These are phyloP conservation scores for Puccinia coronata DNA, from an alignment of 1,284 basidiomycete genomes.

Conservation along the genomic window DNA sequence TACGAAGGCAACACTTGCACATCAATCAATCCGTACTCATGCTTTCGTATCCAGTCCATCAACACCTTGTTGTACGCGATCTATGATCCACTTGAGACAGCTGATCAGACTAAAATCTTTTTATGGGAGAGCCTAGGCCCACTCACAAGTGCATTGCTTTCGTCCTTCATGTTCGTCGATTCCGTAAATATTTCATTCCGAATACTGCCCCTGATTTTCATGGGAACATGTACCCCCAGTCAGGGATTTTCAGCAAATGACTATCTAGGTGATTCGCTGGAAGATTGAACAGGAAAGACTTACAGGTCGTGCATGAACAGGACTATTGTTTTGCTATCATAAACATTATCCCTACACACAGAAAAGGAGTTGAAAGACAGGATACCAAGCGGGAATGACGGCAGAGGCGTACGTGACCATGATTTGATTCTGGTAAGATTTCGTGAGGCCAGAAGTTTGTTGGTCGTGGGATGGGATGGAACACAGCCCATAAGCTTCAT, in stretches of 20 bases:
- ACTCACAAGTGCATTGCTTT: slow-evolving; percentile 76
- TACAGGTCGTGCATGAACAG: slow-evolving; percentile 90
- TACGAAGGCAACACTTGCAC: slow-evolving; percentile 73
- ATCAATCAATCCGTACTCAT: slow-evolving; percentile 76
- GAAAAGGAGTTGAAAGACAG: not conserved
- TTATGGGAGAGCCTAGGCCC: slow-evolving; percentile 3
- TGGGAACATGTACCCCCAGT: not conserved
- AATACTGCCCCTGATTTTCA: slow-evolving; percentile 72
- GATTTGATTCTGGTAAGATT: slow-evolving; percentile 74
- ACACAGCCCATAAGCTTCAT: slow-evolving; percentile 71
- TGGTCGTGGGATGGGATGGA: slow-evolving; percentile 73
- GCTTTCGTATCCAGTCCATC: slow-evolving; percentile 71
- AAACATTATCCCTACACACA: slow-evolving; percentile 66
- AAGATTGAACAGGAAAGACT: slow-evolving; percentile 55
- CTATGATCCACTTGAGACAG: slow-evolving; percentile 61
- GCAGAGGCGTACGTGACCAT: slow-evolving; percentile 72
- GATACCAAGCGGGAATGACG: slow-evolving; percentile 16
- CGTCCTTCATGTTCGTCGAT: slow-evolving; percentile 71
- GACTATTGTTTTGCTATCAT: slow-evolving; percentile 66
- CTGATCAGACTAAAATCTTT: slow-evolving; percentile 18
- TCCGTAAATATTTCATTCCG: slow-evolving; percentile 74
- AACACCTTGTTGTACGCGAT: slow-evolving; percentile 80
- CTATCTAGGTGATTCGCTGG: not conserved
- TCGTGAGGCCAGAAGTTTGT: slow-evolving; percentile 64
- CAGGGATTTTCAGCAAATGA: not conserved